Conservation (phyloP, 164 flowering plant genomes). For the Chimonanthus praecox region DNA sequence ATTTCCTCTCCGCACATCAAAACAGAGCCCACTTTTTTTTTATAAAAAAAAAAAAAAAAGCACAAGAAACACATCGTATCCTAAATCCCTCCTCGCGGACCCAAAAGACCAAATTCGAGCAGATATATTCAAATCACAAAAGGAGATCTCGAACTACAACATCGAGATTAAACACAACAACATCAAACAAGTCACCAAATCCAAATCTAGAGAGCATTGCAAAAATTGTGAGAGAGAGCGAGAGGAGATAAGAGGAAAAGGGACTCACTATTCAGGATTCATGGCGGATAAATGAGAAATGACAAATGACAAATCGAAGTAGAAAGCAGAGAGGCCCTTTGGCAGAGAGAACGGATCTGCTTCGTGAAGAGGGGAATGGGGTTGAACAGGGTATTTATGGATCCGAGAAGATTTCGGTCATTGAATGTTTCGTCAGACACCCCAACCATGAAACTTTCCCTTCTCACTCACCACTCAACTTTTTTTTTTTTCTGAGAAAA, state of each 20-base stretch:
- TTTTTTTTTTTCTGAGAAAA: neutral
- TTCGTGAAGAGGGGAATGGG: neutral
- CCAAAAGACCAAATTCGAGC: neutral
- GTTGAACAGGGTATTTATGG: neutral
- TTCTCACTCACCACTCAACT: neutral
- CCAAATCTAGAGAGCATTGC: neutral
- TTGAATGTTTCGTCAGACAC: constrained; percentile 11
- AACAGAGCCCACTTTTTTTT: too few relatives aligned
- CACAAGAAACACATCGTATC: neutral
- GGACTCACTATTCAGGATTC: constrained; percentile 16
- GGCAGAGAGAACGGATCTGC: neutral
- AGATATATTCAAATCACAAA: neutral
- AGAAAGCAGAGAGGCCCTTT: neutral
- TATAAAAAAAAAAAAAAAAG: neutral
- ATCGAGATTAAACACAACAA: neutral
- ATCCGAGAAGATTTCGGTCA: neutral
- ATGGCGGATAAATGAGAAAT: constrained; percentile 4
- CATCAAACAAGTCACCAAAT: neutral
- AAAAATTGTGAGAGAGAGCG: too few relatives aligned
- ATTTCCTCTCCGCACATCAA: too few relatives aligned
- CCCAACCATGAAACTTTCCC: neutral
- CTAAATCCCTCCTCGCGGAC: neutral
- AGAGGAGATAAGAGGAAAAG: neutral
- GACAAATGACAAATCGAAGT: neutral
- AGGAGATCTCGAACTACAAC: neutral